Conservation (phyloP, 768 basidiomycete species). For the Cystofilobasidium macerans region DNA sequence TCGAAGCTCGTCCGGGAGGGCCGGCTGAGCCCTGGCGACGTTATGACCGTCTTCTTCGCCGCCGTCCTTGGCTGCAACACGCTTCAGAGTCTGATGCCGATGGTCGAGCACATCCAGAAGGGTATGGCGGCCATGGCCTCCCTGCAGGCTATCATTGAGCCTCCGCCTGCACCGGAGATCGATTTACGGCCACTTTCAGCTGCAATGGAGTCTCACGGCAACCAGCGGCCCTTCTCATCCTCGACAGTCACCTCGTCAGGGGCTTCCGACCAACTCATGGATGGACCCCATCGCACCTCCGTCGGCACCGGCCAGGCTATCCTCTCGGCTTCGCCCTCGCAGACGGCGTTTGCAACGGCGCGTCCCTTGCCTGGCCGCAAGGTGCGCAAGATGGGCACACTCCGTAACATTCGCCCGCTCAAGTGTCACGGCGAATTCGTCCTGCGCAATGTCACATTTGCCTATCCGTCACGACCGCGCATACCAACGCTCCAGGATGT, state of each 20-base stretch:
- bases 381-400: conserved; percentile 26
- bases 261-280: conserved; percentile 11
- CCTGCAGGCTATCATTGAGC: conserved; percentile 52
- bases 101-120: conserved; percentile 61
- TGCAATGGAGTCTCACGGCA: neutral
- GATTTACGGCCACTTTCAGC: neutral
- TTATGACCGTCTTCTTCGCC: conserved; percentile 98
- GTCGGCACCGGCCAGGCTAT: neutral
- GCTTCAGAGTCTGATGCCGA: conserved; percentile 75
- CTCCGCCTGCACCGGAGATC: conserved; percentile 26
- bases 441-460: conserved; percentile 52
- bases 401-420: conserved; percentile 57
- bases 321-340: neutral
- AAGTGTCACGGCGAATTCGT: conserved; percentile 61
- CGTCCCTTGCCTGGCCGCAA: conserved; percentile 15
- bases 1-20: conserved; percentile 74
- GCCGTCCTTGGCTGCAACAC: conserved; percentile 81
- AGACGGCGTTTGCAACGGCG: conserved; percentile 12
- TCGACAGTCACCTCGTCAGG: neutral
- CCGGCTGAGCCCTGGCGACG: conserved; percentile 55
- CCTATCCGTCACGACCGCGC: conserved; percentile 61
- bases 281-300: neutral
- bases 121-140: conserved; percentile 72
- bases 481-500: conserved; percentile 51
- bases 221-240: neutral